phyloP scores from a whole-genome alignment of 2,329 filamentous ascomycete genomes.

The Colletotrichum graminicola region DNA sequence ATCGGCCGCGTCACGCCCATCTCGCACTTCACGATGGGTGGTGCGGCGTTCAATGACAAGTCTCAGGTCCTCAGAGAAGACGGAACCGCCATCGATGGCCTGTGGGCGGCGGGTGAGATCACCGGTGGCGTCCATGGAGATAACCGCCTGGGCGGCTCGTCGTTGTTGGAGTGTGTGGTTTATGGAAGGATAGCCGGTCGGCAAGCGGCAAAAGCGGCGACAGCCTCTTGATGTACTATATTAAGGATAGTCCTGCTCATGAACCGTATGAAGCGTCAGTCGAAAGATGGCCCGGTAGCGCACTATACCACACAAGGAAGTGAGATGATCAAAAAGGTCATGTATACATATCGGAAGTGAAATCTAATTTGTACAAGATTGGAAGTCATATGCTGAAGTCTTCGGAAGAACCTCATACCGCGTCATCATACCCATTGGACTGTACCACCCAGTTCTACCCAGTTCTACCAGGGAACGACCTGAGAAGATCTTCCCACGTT shows the following conservation, averaged over 20 bases:
- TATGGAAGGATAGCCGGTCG: slow-evolving; percentile 71
- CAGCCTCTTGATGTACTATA: background rate
- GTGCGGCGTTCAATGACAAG: slow-evolving; percentile 67
- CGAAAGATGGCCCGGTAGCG: background rate
- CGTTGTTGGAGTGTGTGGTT: slow-evolving; percentile 72
- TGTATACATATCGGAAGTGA: slow-evolving; percentile 11
- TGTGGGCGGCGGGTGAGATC: slow-evolving; percentile 75
- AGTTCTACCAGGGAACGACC: background rate
- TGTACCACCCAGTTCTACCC: background rate
- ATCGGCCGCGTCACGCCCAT: slow-evolving; percentile 72
- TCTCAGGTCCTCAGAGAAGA: slow-evolving; percentile 61
- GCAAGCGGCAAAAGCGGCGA: slow-evolving; percentile 53
- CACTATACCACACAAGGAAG: background rate
- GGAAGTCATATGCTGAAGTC: slow-evolving; percentile 12
- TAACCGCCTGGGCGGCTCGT: slow-evolving; percentile 72
- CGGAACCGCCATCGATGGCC: slow-evolving; percentile 60
- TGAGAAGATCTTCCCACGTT: too few species aligned
- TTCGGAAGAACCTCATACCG: slow-evolving; percentile 1
- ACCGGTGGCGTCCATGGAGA: slow-evolving; percentile 74
- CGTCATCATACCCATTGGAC: background rate
- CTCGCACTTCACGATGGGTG: slow-evolving; percentile 76
- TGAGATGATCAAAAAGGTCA: background rate
- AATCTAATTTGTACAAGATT: slow-evolving; percentile 23
- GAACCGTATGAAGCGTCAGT: too few species aligned
- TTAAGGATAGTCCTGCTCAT: background rate